Base-by-base conservation (phyloP, 257 asterid species). In the Solanum neorickii region DNA sequence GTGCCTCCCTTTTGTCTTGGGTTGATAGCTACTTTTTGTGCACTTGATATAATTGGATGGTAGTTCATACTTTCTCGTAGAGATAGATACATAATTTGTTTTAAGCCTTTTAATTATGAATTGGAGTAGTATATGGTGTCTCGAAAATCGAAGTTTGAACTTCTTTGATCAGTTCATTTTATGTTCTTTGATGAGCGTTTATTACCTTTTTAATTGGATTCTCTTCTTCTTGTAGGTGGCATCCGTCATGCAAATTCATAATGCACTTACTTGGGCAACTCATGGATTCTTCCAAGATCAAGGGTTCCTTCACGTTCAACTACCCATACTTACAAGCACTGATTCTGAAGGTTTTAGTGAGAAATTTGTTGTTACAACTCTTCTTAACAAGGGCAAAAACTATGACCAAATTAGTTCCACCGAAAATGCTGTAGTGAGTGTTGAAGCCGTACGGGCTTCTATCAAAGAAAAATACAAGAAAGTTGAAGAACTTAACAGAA, bases 241-340 rank as follows among this genome's bases (percentile, higher is more conserved):
- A 56, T 94, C 98, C 78, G 94, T 97, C 35, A 93, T 92, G 92
- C 90, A 96, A 90, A 92, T 97, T 52, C 90, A 96, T 66, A 91
- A 88, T 86, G 91, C 93, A 83, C 91, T 95, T 35, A 92, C 93
- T 37, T 96, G 90, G 91, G 97, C 95, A 42, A 87, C 91, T 27
- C 86, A 90, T 65, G 41, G 69, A 3, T 97, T 97, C 91, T 94
- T 92, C 89, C 94, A 90, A 83, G 93, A 91, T 72, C 93, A 94
- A 6, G 95, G 93, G 16, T 94, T 95, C 75, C 88, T 97, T 25
- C 70, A 93, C 20, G 97, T 97, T 77, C 98, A 97, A 93, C 92
- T 92, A 82, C 99, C 99, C n/a, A 75, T 95, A 56, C 95, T 95
- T 94, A 94, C 98, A 14, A 86, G 73, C 92, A 91, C 95, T 2